Evolutionary conservation across 345 rosid species (phyloP), one percentile per base, ranked within the genome.

Genomic region (Pseudoturritis turrita): DNA sequence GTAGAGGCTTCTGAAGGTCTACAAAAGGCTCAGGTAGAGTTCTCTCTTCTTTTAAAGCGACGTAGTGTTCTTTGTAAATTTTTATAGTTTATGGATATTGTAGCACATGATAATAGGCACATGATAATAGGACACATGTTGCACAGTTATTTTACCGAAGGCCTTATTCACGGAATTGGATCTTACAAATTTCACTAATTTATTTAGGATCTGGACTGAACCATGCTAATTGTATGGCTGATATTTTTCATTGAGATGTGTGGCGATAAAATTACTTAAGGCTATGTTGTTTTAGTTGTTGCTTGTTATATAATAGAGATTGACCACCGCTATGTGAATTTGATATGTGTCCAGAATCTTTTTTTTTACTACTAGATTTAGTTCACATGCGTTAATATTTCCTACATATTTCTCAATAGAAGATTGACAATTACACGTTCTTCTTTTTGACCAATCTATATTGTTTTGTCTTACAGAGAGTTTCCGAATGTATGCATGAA

Each of bases 1-100:
- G 85, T 88, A 46, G 98, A 92, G 77, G 98, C 97, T 76, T 88
- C 99, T 65, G 98, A 90, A 76, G 95, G 98, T 76, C 83, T 96
- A 65, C 89, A 81, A 75, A 88, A 87, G 82, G 94, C 89, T 15
- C 92, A 88, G 95, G 99, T 92, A 70, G 40, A 62, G 70, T n/a
- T 68, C 52, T 46, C 65, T 62, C n/a, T 69, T 61, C 45, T 49
- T 59, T 39, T 25, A 2, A 43, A 61, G 18, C 23, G 64, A 33
- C 29, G n/a, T 41, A 33, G 6, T 61, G 43, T 35, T 62, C 33
- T 62, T 31, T 68, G 63, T 53, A 68, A 68, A n/a, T 25, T 46
- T 25, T 19, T 74, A 23, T 23, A 67, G 55, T 51, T 76, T 37
- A 49, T 62, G 36, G 51, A 63, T 46, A 5, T 40, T 31, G 45